These are phyloP conservation scores for Nemophila menziesii DNA, from an alignment of 257 asterid genomes.

Conservation along the genomic window DNA sequence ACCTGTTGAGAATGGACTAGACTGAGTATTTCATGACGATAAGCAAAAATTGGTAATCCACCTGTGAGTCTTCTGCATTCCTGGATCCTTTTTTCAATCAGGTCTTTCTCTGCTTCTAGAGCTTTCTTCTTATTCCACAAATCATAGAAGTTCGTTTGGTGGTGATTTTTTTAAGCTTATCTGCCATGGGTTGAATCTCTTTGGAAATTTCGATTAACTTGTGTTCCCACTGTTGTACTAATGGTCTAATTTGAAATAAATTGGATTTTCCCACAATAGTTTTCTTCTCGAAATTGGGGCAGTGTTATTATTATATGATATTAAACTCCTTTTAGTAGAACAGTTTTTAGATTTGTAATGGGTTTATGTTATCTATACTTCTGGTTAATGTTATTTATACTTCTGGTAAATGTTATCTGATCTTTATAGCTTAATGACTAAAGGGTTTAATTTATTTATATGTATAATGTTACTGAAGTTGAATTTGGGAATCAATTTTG, in stretches of 20 bases:
- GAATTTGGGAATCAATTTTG: not conserved
- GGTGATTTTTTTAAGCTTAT: constrained; percentile 1
- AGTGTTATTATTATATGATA: not conserved
- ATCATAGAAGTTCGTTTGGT: constrained; percentile 13
- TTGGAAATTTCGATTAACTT: constrained; percentile 18
- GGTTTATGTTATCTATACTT: not conserved
- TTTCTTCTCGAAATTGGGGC: not conserved
- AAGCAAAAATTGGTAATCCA: constrained; percentile 73
- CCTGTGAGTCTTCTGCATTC: constrained; percentile 70
- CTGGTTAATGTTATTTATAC: too few species aligned
- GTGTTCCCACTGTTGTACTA: constrained; percentile 34
- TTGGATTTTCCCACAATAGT: not conserved
- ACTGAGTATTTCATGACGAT: constrained; percentile 34
- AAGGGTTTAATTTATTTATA: not conserved
- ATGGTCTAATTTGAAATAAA: not conserved
- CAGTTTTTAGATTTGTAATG: constrained; percentile 3
- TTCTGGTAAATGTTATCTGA: not conserved
- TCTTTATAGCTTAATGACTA: not conserved
- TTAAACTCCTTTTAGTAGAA: not conserved
- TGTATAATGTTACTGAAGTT: constrained; percentile 1
- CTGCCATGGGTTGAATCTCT: constrained; percentile 16
- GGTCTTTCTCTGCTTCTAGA: constrained; percentile 34
- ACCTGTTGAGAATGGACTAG: constrained; percentile 63
- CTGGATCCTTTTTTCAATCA: constrained; percentile 38
- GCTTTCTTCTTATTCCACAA: constrained; percentile 21